These are phyloP conservation scores for Ensete glaucum DNA, from an alignment of 176 grass and related monocot species.

Conservation along the genomic window DNA sequence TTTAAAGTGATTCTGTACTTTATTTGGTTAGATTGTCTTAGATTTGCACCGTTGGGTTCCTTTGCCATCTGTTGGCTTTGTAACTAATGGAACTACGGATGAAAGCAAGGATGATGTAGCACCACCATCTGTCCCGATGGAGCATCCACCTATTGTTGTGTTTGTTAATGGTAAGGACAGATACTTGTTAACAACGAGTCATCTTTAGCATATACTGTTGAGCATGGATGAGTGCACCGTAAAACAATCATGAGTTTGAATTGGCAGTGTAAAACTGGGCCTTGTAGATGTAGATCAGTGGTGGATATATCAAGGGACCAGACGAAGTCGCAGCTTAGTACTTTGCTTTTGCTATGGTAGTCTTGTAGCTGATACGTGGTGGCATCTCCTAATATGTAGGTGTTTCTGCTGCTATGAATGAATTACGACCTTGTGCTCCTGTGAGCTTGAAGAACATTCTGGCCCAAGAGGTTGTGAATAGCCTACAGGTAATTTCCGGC, in stretches of 20 bases:
- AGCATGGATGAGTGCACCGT: background rate
- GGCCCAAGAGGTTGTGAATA: conserved; percentile 79
- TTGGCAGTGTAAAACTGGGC: background rate
- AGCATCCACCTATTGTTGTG: conserved; percentile 86
- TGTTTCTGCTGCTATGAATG: conserved; percentile 93
- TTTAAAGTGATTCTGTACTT: background rate
- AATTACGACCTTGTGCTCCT: conserved; percentile 77
- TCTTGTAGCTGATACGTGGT: conserved; percentile 8
- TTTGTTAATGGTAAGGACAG: conserved; percentile 82
- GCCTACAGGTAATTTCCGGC: conserved; percentile 66
- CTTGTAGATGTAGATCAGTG: background rate
- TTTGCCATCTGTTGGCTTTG: conserved; percentile 95
- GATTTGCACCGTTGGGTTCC: conserved; percentile 94
- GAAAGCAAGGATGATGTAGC: conserved; percentile 70
- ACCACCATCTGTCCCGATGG: conserved; percentile 92
- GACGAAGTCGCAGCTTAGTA: background rate
- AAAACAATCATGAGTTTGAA: background rate
- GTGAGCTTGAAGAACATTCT: conserved; percentile 73
- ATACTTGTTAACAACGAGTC: background rate
- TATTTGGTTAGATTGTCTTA: conserved; percentile 56
- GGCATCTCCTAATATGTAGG: conserved; percentile 29
- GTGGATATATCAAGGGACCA: background rate
- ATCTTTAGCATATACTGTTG: background rate
- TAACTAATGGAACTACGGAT: conserved; percentile 70
- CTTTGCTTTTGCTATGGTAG: conserved; percentile 1